Conservation (phyloP, 1,284 basidiomycete genomes). For the Pascua sp. region DNA sequence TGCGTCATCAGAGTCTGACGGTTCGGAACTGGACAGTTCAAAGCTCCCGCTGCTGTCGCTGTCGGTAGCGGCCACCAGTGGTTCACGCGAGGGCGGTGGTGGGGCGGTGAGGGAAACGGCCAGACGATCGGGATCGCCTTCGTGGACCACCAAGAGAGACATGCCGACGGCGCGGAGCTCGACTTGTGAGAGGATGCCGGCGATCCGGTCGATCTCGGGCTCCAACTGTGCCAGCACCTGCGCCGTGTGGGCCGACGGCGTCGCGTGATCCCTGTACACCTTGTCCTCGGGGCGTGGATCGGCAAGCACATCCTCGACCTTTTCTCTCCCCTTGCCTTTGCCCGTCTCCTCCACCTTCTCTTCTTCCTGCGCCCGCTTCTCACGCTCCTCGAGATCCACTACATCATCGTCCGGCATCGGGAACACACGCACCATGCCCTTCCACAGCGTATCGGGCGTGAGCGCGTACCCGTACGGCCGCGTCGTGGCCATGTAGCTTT, state of each 20-base stretch:
- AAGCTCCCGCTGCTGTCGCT: constrained; percentile 49
- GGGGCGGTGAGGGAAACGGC: constrained; percentile 19
- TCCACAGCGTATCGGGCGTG: constrained; percentile 62
- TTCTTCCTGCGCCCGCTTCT: neutral
- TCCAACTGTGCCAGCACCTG: constrained; percentile 56
- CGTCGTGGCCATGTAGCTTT: constrained; percentile 60
- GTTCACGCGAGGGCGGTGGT: too few relatives aligned
- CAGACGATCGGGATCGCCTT: constrained; percentile 60
- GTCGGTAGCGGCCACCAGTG: constrained; percentile 25
- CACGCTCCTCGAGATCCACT: neutral
- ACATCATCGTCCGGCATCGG: constrained; percentile 51
- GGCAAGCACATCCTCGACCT: too few relatives aligned
- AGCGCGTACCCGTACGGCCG: constrained; percentile 80
- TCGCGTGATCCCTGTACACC: constrained; percentile 47
- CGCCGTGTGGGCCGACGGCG: constrained; percentile 59
- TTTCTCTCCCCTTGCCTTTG: too few relatives aligned
- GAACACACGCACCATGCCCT: constrained; percentile 75
- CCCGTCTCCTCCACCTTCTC: too few relatives aligned
- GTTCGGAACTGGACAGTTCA: too few relatives aligned
- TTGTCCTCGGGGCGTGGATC: too few relatives aligned
- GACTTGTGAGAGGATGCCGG: constrained; percentile 55
- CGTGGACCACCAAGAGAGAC: constrained; percentile 79
- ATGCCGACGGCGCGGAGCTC: constrained; percentile 78
- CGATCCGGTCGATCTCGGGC: constrained; percentile 57
- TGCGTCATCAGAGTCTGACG: too few relatives aligned